Percentiles rank a stretch among this genome's conserved stretches.
Conservation (phyloP, 106 monocot species). For the Allium sativum region DNA sequence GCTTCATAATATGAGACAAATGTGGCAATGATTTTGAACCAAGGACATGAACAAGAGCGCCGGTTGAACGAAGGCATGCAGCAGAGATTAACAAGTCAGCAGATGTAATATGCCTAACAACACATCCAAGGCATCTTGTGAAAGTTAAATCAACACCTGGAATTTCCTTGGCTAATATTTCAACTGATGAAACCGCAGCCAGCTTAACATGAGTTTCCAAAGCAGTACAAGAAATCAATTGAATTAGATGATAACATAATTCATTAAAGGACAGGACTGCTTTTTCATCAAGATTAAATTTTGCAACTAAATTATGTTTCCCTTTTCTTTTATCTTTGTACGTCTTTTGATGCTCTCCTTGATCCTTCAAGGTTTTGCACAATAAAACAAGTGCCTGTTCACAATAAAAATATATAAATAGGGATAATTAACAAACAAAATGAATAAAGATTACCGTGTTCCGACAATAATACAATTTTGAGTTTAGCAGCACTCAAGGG, state of each 20-base stretch:
- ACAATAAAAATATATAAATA: background rate
- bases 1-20: conserved; percentile 64
- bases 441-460: too few species aligned
- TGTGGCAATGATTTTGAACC: conserved; percentile 77
- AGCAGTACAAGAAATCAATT: conserved; percentile 34
- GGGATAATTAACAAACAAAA: too few species aligned
- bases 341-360: conserved; percentile 22
- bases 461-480: too few species aligned
- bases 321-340: conserved; percentile 18
- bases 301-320: conserved; percentile 14
- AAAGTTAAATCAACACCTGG: conserved; percentile 37
- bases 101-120: conserved; percentile 49
- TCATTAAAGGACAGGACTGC: conserved; percentile 36
- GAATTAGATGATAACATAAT: conserved; percentile 51
- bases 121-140: conserved; percentile 30
- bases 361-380: conserved; percentile 50
- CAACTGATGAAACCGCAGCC: conserved; percentile 64
- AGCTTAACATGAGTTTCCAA: conserved; percentile 26
- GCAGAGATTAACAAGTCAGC: conserved; percentile 49
- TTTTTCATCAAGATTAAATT: conserved; percentile 28
- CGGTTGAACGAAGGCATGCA: conserved; percentile 35
- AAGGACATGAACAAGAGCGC: conserved; percentile 50
- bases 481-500: too few species aligned
- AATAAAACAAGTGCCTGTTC: conserved; percentile 55
- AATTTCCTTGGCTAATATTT: conserved; percentile 51